phyloP scores from a whole-genome alignment of 805 yeast species.

The Candida sanyiensis region DNA sequence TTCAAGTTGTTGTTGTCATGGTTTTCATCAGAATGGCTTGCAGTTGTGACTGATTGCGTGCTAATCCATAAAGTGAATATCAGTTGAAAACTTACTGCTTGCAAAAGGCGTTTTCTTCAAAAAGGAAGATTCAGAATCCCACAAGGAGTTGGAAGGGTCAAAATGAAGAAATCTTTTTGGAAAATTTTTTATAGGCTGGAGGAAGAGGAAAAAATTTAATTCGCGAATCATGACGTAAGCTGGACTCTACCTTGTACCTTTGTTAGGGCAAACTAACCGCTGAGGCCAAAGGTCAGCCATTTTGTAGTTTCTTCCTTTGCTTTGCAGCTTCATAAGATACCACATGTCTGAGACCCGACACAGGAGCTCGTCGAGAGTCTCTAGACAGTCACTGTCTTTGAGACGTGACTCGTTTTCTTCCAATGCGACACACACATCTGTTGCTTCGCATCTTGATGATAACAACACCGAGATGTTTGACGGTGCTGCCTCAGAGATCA shows the following conservation, averaged over 20 bases:
- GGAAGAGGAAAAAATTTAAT: not conserved
- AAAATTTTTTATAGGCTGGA: not conserved
- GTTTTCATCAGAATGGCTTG: conserved; percentile 33
- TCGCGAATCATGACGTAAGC: not conserved
- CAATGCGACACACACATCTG: conserved; percentile 12
- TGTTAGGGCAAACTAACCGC: conserved; percentile 1
- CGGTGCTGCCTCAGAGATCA: conserved; percentile 70
- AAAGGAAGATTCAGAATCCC: not conserved
- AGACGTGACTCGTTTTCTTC: conserved; percentile 30
- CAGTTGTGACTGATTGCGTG: not conserved
- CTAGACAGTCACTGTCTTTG: conserved; percentile 23
- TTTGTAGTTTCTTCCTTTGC: no score
- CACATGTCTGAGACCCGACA: conserved; percentile 8
- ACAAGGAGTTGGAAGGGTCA: no score
- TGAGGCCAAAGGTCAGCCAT: no score
- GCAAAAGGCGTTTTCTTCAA: not conserved
- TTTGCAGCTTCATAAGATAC: no score
- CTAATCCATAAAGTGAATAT: not conserved
- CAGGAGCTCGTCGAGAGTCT: conserved; percentile 14
- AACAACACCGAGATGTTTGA: conserved; percentile 67
- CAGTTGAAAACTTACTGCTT: not conserved
- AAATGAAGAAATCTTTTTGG: no score
- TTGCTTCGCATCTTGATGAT: conserved; percentile 37
- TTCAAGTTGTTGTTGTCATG: conserved; percentile 47
- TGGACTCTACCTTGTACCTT: no score